These are phyloP conservation scores for Entoloma clypeatum DNA, from an alignment of 1,284 basidiomycete genomes.

Conservation along the genomic window DNA sequence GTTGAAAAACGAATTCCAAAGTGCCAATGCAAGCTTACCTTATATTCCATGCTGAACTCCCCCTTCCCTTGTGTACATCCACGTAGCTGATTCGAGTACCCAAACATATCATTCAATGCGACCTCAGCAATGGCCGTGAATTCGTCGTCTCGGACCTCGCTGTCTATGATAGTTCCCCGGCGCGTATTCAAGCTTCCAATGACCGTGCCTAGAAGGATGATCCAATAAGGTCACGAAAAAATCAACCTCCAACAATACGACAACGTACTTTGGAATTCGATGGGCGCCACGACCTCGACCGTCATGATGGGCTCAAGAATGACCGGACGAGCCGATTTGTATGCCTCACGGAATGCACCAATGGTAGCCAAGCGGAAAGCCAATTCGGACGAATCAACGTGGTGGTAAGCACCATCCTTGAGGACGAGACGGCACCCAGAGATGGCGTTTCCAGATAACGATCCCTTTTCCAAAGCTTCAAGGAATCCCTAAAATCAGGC, in stretches of 20 bases:
- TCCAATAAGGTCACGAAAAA: constrained; percentile 3
- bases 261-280: constrained; percentile 88
- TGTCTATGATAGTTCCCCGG: constrained; percentile 93
- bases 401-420: constrained; percentile 90
- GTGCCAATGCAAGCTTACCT: constrained; percentile 44
- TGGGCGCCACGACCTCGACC: constrained; percentile 94
- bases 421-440: constrained; percentile 86
- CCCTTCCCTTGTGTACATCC: constrained; percentile 96
- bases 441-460: constrained; percentile 86
- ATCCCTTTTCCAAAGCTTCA: constrained; percentile 91
- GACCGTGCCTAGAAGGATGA: constrained; percentile 56
- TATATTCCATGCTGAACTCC: constrained; percentile 97
- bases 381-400: constrained; percentile 96
- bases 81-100: constrained; percentile 89
- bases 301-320: constrained; percentile 98
- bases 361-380: constrained; percentile 92
- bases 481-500: constrained; percentile 75
- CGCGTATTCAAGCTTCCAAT: constrained; percentile 94
- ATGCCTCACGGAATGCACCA: constrained; percentile 92
- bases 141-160: constrained; percentile 96
- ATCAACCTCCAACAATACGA: constrained; percentile 3
- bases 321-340: constrained; percentile 72
- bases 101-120: constrained; percentile 98
- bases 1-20: constrained; percentile 8
- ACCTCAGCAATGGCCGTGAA: constrained; percentile 93